Evolutionary conservation across 768 basidiomycete species (phyloP).

Genomic region (Fomitopsis pulvina): DNA sequence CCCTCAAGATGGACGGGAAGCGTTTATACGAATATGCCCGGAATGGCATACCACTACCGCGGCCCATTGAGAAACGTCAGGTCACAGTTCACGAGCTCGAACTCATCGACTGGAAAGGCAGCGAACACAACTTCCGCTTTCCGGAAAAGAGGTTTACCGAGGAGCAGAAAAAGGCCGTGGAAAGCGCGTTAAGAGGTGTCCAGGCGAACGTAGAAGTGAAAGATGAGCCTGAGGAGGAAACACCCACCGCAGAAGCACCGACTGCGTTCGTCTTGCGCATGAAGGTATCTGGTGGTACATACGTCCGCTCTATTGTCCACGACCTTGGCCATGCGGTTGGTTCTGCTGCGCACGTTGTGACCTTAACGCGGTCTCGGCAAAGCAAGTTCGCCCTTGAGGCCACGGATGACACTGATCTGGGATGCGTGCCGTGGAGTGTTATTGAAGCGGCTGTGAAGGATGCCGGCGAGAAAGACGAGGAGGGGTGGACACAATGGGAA

Average conservation of each 20-base stretch:
- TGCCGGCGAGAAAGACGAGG: conserved; percentile 50
- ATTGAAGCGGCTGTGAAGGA: conserved; percentile 55
- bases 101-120: conserved; percentile 71
- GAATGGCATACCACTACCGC: conserved; percentile 82
- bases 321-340: conserved; percentile 82
- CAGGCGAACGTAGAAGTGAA: conserved; percentile 32
- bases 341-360: conserved; percentile 91
- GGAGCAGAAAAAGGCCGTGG: conserved; percentile 65
- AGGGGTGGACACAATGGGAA: conserved; percentile 81
- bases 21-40: conserved; percentile 95
- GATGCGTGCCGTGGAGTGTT: conserved; percentile 70
- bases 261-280: conserved; percentile 83
- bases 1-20: conserved; percentile 96
- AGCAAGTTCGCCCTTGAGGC: conserved; percentile 63
- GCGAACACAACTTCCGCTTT: conserved; percentile 69
- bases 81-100: conserved; percentile 80
- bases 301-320: conserved; percentile 93
- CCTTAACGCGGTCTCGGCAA: conserved; percentile 83
- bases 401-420: conserved; percentile 43
- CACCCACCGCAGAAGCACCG: conserved; percentile 37
- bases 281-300: conserved; percentile 95
- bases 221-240: conserved; percentile 24
- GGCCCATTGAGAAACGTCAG: conserved; percentile 84
- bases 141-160: conserved; percentile 64
- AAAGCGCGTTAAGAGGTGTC: conserved; percentile 50